Evolutionary conservation across 2,329 filamentous ascomycete species (phyloP).

Genomic region (Pleoardoris graminearum): DNA sequence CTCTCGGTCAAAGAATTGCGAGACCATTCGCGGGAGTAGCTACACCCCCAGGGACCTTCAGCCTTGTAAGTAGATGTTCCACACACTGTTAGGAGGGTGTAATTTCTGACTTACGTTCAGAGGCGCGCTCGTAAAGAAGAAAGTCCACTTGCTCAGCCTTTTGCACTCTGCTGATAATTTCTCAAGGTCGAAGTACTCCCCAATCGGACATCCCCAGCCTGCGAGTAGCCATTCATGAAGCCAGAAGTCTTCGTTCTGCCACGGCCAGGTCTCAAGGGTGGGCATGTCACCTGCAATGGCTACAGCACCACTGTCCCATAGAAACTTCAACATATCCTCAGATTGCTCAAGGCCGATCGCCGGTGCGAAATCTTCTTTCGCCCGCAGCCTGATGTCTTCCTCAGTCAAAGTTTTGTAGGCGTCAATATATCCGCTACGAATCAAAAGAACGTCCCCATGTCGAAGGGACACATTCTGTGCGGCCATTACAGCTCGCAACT

Average conservation of each 20-base stretch:
- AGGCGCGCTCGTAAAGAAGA: not conserved
- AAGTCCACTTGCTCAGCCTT: not conserved
- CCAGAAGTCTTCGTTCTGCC: too few relatives aligned
- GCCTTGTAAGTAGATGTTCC: too few relatives aligned
- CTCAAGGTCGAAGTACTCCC: not conserved
- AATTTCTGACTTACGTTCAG: too few relatives aligned
- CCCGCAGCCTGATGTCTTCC: too few relatives aligned
- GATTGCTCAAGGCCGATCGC: not conserved
- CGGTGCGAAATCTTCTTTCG: too few relatives aligned
- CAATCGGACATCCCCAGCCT: not conserved
- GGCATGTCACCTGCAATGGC: not conserved
- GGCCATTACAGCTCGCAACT: too few relatives aligned
- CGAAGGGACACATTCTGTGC: too few relatives aligned
- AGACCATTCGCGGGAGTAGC: too few relatives aligned
- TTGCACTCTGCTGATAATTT: not conserved
- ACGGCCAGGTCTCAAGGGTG: not conserved
- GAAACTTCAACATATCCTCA: not conserved
- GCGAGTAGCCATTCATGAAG: not conserved
- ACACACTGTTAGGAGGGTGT: too few relatives aligned
- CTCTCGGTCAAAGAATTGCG: too few relatives aligned
- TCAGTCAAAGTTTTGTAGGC: not conserved
- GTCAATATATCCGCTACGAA: not conserved
- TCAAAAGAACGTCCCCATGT: not conserved
- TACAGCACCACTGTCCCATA: not conserved
- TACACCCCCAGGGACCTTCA: too few relatives aligned